Evolutionary conservation across 768 basidiomycete species (phyloP), one percentile per base, ranked within the genome.

Genomic region (Mycena galericulata): DNA sequence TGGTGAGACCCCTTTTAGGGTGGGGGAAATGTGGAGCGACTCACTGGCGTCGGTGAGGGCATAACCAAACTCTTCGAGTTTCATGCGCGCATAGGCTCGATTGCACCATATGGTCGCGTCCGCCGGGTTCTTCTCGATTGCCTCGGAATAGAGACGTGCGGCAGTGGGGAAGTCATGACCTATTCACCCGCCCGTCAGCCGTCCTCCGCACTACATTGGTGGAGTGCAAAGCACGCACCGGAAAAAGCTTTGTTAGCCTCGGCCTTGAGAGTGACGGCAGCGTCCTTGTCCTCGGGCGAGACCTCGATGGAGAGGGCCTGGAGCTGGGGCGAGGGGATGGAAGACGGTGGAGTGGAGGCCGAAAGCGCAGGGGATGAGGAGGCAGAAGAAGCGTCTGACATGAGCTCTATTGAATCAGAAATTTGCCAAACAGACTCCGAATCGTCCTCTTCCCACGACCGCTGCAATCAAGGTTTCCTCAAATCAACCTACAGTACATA

Each of bases 61-160:
- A 75, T 96, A 96, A 4, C 98, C 98, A 74, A 93, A 92, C 81
- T 99, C 87, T 78, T 99, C 93, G 62, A 99, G 80, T 81, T 94
- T 98, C 80, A 97, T 95, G 56, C 97, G 88, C 17, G 94, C 88
- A 79, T 95, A 94, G 2, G 98, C 96, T 40, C 97, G 88, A 80
- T 99, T 99, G 76, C 93, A 96, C 93, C 94, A 99, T 58, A 97
- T 79, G 17, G 95, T 96, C 58, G 96, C 82, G 74, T 98, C 97
- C 62, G 84, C 83, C 0, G 96, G 96, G 77, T 99, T 96, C 76
- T 91, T 87, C 71, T 92, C 90, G 72, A 99, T 93, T 2, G 97
- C 95, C 40, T 90, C 81, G 3, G 92, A 87, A 78, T 99, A 99
- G 40, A 98, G 80, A 43, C 87, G 85, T 12, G 92, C 90, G 14